Evolutionary conservation across 495 filamentous ascomycete genomes (phyloP), one percentile per base, ranked within the genome.

Genomic region (Stereocaulon alpinum): DNA sequence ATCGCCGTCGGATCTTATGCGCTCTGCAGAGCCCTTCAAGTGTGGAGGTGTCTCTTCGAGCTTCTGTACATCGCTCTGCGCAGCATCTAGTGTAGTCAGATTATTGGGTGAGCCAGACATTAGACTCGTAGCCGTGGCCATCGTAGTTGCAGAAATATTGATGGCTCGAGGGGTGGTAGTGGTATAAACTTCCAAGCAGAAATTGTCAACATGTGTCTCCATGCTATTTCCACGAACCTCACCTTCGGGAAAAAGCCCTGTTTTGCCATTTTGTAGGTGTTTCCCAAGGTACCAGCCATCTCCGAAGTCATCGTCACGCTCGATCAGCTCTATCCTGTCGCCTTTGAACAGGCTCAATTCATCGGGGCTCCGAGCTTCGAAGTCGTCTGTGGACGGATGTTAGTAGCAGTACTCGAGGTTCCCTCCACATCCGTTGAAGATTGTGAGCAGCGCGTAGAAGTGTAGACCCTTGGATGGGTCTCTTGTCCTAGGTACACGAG

Each of bases 261-360:
- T 92, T 62, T 82, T 82, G 40, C 80, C 83, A 66, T 85, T 90
- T 51, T 78, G 74, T 63, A 86, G 61, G 70, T 95, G 88, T 68
- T 85, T 84, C 30, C 95, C 94, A 63, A 96, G 72, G 73, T 88
- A 99, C 94, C 94, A 99, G 56, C 93, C 94, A 75, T 99, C 94
- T 53, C 88, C 88, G 71, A 96, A 99, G 65, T 95, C 94, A 69
- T 97, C 92, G 71, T 97, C 92, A 61, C 94, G 82, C 70, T 97
- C 93, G 43, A 96, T 82, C 58, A 99, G 74, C 73, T 94, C 85
- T 55, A 99, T 89, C 34, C 87, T 85, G 66, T 96, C 91, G 60
- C 90, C 90, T 63, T 90, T 93, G 40, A 79, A 75, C 65, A 99
- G 76, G 63, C 79, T 93, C 66, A 99, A 80, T 74, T 99, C 94